phyloP scores from a whole-genome alignment of 768 basidiomycete species.

The Suillus lakei region DNA sequence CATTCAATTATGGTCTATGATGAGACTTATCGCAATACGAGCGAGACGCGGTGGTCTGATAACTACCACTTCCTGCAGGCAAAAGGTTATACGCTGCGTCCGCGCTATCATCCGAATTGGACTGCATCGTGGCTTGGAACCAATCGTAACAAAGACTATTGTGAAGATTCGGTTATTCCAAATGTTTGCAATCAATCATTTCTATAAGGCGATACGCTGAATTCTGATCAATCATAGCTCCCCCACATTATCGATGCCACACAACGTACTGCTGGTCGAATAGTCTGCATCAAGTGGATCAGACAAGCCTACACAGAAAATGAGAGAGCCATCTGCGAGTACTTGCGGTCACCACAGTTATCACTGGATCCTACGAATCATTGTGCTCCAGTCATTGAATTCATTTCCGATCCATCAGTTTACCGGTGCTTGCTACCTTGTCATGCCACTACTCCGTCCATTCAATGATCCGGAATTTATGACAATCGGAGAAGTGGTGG shows the following conservation, averaged over 20 bases:
- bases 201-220: no score
- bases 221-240: no score
- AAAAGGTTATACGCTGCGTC: constrained; percentile 29
- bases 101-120: constrained; percentile 32
- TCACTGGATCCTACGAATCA: constrained; percentile 22
- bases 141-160: neutral
- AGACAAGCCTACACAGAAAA: constrained; percentile 11
- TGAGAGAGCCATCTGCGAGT: neutral
- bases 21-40: neutral
- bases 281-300: constrained; percentile 22
- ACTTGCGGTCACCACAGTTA: neutral
- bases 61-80: constrained; percentile 20
- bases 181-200: neutral
- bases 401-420: constrained; percentile 20
- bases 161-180: constrained; percentile 3
- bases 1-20: neutral
- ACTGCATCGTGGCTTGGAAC: constrained; percentile 32
- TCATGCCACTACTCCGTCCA: constrained; percentile 34
- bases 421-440: constrained; percentile 22
- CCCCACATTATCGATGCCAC: constrained; percentile 19
- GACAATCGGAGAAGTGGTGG: constrained; percentile 27
- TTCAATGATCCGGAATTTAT: constrained; percentile 29
- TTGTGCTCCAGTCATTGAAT: constrained; percentile 25
- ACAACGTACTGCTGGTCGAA: neutral
- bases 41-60: constrained; percentile 24